These are phyloP conservation scores for Euclidium syriacum DNA, from an alignment of 345 rosid species.

Conservation along the genomic window DNA sequence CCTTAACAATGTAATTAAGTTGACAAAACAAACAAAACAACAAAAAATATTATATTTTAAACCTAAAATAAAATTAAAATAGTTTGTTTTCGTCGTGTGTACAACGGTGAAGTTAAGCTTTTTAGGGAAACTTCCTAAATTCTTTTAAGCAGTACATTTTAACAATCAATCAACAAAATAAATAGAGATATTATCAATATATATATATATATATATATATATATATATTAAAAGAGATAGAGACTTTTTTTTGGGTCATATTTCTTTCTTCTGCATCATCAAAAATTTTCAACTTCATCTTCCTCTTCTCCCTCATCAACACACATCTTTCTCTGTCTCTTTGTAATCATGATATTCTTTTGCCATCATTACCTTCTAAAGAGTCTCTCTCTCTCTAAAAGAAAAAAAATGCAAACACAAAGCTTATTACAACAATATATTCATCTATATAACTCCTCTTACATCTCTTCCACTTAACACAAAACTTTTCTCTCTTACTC, in stretches of 20 bases:
- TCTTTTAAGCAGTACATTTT: conserved; percentile 23
- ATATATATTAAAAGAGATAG: background rate
- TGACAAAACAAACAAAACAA: conserved; percentile 20
- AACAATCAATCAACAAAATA: conserved; percentile 7
- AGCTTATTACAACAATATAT: conserved; percentile 16
- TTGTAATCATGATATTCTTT: conserved; percentile 62
- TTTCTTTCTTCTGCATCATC: conserved; percentile 21
- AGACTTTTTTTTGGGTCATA: background rate
- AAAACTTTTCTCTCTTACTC: background rate
- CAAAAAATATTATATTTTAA: background rate
- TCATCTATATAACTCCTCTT: conserved; percentile 21
- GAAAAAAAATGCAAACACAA: conserved; percentile 12
- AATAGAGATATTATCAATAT: background rate
- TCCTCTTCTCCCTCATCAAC: conserved; percentile 37
- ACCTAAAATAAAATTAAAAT: conserved; percentile 7
- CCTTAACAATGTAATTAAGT: conserved; percentile 19
- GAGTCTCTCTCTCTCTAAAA: conserved; percentile 25
- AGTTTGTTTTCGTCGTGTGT: conserved; percentile 18
- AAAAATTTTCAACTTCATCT: conserved; percentile 21
- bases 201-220: background rate
- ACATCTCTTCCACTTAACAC: conserved; percentile 2
- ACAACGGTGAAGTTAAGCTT: conserved; percentile 24
- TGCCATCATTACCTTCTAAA: conserved; percentile 61
- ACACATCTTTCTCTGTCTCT: conserved; percentile 39
- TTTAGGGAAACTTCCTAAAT: conserved; percentile 23